Evolutionary conservation across 768 basidiomycete species (phyloP), one percentile per base, ranked within the genome.

Genomic region (Lepiota brunneoincarnata): DNA sequence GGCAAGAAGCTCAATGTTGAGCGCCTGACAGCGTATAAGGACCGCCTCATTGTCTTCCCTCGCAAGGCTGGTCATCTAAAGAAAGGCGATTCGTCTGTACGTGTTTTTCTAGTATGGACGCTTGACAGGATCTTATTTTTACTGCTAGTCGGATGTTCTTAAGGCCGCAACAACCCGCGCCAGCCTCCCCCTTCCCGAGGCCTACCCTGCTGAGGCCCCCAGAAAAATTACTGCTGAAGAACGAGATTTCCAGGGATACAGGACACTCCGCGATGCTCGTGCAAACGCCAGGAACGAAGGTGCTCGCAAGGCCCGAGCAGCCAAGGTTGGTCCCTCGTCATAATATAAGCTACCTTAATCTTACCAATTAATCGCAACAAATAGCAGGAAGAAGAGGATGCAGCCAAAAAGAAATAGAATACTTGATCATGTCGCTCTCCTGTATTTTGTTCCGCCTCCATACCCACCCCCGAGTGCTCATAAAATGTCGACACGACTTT

Each of bases 1-100:
- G 93, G 93, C 66, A 95, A 96, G 78, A 82, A 87, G 67, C 64
- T 97, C 68, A 99, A 99, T 73, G 90, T 98, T 46, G 92, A 93
- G 73, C 82, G 96, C 66, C 78, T 99, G 72, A 83, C 90, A 74
- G 89, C 88, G 36, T 98, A 98, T 88, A 93, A 93, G 80, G 74
- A 79, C 55, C 86, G 89, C 64, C 76, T 99, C 68, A 88, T 98
- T 63, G 89, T 99, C 75, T 98, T 97, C 89, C 95, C 97, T 69
- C 87, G 91, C 73, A 95, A 97, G 75, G 81, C 91, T 60, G 81
- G 84, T 72, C 98, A 98, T 78, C 86, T 91, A 67, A 98, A 97
- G 85, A 88, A 90, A 81, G 92, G 91, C 54, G 95, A 98, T 73
- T 89, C 93, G 45, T 83, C 86, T 56, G 93, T 94, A 67, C 61